Evolutionary conservation across 208 protist species (phyloP).

Genomic region (Trypanosomatidae sp.): DNA sequence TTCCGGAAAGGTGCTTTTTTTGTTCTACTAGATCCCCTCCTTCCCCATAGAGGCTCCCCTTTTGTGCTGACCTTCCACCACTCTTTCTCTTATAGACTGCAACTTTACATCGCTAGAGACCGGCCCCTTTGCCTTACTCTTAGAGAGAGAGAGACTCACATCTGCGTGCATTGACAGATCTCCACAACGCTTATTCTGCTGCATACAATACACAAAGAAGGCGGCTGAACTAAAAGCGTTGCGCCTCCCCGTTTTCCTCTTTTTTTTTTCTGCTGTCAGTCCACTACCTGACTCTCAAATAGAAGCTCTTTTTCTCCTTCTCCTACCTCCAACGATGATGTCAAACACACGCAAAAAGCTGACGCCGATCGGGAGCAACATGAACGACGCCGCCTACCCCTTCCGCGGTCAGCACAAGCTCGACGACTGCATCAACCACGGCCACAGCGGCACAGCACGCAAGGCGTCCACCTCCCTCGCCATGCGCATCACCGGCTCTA

Average conservation of each 20-base stretch:
- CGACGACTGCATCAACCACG: slow-evolving; percentile 73
- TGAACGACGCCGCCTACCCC: slow-evolving; percentile 85
- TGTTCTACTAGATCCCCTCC: too few relatives aligned
- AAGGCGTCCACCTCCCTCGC: slow-evolving; percentile 43
- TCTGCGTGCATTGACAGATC: too few relatives aligned
- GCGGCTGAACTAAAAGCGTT: too few relatives aligned
- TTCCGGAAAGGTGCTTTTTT: not conserved
- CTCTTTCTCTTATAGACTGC: not conserved
- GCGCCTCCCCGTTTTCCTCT: not conserved
- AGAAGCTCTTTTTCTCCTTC: not conserved
- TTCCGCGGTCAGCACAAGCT: slow-evolving; percentile 78
- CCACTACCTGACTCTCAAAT: too few relatives aligned
- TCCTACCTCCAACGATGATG: slow-evolving; percentile 6
- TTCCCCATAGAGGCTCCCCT: not conserved
- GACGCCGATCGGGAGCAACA: slow-evolving; percentile 64
- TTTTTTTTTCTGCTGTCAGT: too few relatives aligned
- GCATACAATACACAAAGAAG: too few relatives aligned
- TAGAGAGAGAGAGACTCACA: too few relatives aligned
- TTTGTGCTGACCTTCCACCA: too few relatives aligned
- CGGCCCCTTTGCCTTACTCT: too few relatives aligned
- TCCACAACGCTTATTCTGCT: too few relatives aligned
- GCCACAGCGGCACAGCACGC: slow-evolving; percentile 56
- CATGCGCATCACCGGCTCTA: slow-evolving; percentile 67
- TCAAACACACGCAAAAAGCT: slow-evolving; percentile 26
- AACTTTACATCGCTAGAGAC: not conserved